These are phyloP conservation scores for Coprinellus micaceus DNA, from an alignment of 768 basidiomycete species.

Conservation along the genomic window DNA sequence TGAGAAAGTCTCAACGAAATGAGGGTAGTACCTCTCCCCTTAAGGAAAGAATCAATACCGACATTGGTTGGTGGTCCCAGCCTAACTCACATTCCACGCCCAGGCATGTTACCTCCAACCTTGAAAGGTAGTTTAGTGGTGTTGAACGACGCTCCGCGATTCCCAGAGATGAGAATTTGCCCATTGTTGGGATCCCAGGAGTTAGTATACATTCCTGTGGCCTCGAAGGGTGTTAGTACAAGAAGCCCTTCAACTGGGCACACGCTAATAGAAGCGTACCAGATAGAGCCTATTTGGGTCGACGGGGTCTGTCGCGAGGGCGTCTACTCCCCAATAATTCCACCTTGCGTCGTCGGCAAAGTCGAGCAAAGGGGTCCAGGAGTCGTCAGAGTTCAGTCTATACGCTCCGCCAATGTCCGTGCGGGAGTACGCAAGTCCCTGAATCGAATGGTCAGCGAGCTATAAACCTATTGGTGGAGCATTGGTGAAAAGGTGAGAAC, in stretches of 20 bases:
- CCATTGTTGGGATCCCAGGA: constrained; percentile 61
- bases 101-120: constrained; percentile 67
- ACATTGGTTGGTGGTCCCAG: not conserved
- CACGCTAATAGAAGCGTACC: constrained; percentile 20
- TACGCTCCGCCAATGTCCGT: constrained; percentile 69
- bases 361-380: constrained; percentile 63
- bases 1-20: not conserved
- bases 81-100: constrained; percentile 50
- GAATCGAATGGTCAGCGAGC: not conserved
- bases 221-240: constrained; percentile 25
- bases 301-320: constrained; percentile 61
- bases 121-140: constrained; percentile 57
- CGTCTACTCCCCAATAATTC: constrained; percentile 61
- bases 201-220: constrained; percentile 61
- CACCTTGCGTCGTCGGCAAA: constrained; percentile 46
- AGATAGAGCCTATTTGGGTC: constrained; percentile 52
- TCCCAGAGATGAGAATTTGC: constrained; percentile 55
- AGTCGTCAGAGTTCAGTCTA: constrained; percentile 54
- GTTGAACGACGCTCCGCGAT: constrained; percentile 55
- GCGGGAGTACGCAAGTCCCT: constrained; percentile 62
- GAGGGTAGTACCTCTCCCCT: constrained; percentile 57
- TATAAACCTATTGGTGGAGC: not conserved
- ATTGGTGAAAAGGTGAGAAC: constrained; percentile 11
- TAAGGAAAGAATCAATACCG: not conserved
- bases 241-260: not conserved